Evolutionary conservation across 208 protist genomes (phyloP), one percentile per base, ranked within the genome.

Genomic region (Acanthamoeba lenticulata): DNA sequence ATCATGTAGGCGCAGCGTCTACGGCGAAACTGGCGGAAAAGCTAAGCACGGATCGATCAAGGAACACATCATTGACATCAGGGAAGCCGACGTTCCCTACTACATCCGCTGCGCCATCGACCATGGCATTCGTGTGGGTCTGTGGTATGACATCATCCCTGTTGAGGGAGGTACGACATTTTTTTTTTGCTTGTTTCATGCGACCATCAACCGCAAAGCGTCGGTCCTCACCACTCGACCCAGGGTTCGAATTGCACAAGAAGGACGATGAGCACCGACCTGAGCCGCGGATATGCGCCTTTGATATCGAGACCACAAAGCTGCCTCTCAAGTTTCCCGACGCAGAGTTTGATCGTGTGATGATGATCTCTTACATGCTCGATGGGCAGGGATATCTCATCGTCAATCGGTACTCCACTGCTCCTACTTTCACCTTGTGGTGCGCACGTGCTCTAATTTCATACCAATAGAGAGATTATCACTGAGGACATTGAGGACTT

Each of bases 351-450:
- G 99, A 99, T 97, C 96, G 98, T 92, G 99, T 99, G 55, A 99
- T 99, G 97, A 99, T 99, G 99, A 99, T 99, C 86, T 99, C 99
- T 4, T 99, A 99, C 97, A 99, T 99, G 99, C 90, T 99, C 11
- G 99, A 99, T 95, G 98, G 98, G 1, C 97, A 99, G 74, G 99
- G 99, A 38, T 99, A 99, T 95, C 96, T 99, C 17, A 99, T 99
- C 94, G 95, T 99, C 60, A 99, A 99, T 96, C 94, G 99, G 72
- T 77, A 29, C 49, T n/a, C 27, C 24, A 13, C 17, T 24, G 24
- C 17, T 90, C 21, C 5, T 29, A 3, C 6, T 90, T 45, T 79
- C 4, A 88, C 9, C n/a, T 74, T 79, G 45, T 29, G 27, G 49
- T 65, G 29, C 19, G 36, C 15, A 4, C 49, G 24, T 90, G 21